A percentile compares a stretch with the other conserved stretches of the same genome.
Evolutionary conservation across 1,284 basidiomycete genomes (phyloP).

Genomic region (Anthracocystis setariae): DNA sequence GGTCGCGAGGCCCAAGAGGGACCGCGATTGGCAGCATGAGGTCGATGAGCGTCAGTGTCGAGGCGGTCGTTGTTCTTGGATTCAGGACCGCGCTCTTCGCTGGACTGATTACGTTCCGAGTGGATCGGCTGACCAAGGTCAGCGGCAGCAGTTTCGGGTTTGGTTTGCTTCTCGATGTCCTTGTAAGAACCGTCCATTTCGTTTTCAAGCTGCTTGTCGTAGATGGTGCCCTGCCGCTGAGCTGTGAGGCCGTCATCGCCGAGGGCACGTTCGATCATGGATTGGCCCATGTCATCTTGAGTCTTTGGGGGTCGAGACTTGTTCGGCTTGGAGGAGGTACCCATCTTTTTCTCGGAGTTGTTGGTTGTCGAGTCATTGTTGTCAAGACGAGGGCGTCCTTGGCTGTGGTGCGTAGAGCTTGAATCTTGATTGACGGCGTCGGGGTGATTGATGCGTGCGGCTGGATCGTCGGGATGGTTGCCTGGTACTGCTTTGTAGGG

Average conservation of each 20-base stretch:
- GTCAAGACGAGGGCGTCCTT: background rate
- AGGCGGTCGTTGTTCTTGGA: conserved; percentile 3
- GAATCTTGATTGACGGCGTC: conserved; percentile 23
- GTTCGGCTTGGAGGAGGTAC: conserved; percentile 1
- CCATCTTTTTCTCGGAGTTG: background rate
- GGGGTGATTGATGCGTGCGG: conserved; percentile 43
- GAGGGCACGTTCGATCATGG: conserved; percentile 44
- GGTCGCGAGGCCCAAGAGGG: conserved; percentile 58
- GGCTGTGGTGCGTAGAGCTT: background rate
- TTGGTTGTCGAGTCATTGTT: background rate
- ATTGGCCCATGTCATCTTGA: conserved; percentile 39
- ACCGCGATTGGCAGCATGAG: conserved; percentile 44
- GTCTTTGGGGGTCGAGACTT: conserved; percentile 1
- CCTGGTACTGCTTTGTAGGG: conserved; percentile 39
- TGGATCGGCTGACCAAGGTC: conserved; percentile 37
- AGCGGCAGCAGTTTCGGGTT: conserved; percentile 25
- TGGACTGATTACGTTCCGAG: conserved; percentile 29
- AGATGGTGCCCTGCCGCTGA: conserved; percentile 35
- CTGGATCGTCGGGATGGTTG: conserved; percentile 48
- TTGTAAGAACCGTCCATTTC: conserved; percentile 43
- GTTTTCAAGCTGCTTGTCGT: conserved; percentile 39
- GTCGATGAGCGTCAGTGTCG: conserved; percentile 24
- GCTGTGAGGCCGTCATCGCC: conserved; percentile 40
- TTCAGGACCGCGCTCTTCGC: conserved; percentile 3
- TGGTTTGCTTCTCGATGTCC: conserved; percentile 25